Evolutionary conservation across 2,329 filamentous ascomycete species (phyloP).

Genomic region (Diaporthe longicolla): DNA sequence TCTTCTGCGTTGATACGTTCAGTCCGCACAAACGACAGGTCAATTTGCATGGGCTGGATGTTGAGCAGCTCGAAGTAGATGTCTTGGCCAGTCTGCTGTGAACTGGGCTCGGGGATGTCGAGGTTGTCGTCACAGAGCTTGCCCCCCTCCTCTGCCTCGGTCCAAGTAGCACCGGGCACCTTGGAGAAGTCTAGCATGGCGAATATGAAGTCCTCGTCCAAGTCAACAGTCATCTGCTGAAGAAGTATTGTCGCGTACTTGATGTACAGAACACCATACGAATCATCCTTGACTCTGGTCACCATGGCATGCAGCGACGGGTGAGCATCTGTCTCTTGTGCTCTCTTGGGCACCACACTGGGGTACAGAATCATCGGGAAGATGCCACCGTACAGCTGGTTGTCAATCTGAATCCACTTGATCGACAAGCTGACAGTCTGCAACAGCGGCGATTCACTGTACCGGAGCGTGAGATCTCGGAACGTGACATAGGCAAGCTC

Average conservation of each 20-base stretch:
- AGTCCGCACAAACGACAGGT: conserved; percentile 96
- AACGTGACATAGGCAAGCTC: conserved; percentile 96
- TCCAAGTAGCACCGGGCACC: conserved; percentile 90
- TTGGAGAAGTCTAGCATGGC: conserved; percentile 95
- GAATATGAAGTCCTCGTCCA: conserved; percentile 98
- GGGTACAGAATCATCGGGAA: conserved; percentile 98
- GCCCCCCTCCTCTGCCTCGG: conserved; percentile 81
- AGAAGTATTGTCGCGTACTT: conserved; percentile 96
- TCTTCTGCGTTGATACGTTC: conserved; percentile 97
- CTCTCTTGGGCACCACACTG: conserved; percentile 96
- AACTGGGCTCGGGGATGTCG: conserved; percentile 91
- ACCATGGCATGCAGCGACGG: conserved; percentile 94
- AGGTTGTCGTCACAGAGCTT: conserved; percentile 90
- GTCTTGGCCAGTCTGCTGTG: conserved; percentile 88
- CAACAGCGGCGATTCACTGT: conserved; percentile 92
- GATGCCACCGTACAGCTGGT: conserved; percentile 97
- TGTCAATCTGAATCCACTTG: conserved; percentile 99
- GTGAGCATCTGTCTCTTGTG: conserved; percentile 95
- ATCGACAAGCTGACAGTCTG: conserved; percentile 92
- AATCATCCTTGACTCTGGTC: conserved; percentile 97
- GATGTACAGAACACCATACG: conserved; percentile 97
- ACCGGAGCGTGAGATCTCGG: conserved; percentile 90
- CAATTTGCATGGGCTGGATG: conserved; percentile 97
- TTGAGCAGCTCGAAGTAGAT: conserved; percentile 98
- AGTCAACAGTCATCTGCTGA: conserved; percentile 97